Evolutionary conservation across 2,329 filamentous ascomycete genomes (phyloP).

Genomic region (Exophiala sideris): DNA sequence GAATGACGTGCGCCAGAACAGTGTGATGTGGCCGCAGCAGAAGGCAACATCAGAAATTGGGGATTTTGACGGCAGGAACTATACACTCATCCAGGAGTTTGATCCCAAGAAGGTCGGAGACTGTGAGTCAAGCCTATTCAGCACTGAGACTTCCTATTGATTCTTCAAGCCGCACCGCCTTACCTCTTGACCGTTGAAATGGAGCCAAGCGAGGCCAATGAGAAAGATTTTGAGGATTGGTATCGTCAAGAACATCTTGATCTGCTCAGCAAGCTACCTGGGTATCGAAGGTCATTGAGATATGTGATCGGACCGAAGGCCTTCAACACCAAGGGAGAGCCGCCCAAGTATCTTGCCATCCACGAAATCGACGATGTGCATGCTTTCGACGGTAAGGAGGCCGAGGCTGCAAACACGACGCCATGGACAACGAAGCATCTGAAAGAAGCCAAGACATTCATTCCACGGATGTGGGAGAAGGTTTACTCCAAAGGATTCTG

Average conservation of each 20-base stretch:
- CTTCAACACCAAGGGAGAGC: constrained; percentile 28
- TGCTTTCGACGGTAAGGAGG: constrained; percentile 46
- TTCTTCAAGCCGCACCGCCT: constrained; percentile 51
- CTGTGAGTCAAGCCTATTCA: constrained; percentile 5
- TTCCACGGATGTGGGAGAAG: constrained; percentile 15
- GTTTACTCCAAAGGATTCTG: constrained; percentile 15
- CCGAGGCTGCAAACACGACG: constrained; percentile 17
- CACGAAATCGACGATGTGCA: constrained; percentile 70
- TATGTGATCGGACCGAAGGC: constrained; percentile 59
- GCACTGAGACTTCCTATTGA: neutral
- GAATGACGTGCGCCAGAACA: constrained; percentile 45
- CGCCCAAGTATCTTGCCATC: constrained; percentile 60
- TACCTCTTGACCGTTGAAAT: constrained; percentile 61
- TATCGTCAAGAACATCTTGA: constrained; percentile 70
- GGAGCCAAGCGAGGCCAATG: constrained; percentile 48
- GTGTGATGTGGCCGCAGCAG: constrained; percentile 56
- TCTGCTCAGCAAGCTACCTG: constrained; percentile 69
- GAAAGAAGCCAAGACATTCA: constrained; percentile 16
- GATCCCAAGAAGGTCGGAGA: constrained; percentile 55
- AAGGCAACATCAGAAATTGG: constrained; percentile 61
- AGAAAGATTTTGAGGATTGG: constrained; percentile 64
- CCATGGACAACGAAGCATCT: constrained; percentile 18
- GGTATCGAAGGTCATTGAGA: constrained; percentile 73
- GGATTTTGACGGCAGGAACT: constrained; percentile 67
- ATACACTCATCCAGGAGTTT: constrained; percentile 59